Percentiles rank a stretch among this genome's conserved stretches.
phyloP scores from a whole-genome alignment of 495 filamentous ascomycete genomes.

The Neurospora pannonica region DNA sequence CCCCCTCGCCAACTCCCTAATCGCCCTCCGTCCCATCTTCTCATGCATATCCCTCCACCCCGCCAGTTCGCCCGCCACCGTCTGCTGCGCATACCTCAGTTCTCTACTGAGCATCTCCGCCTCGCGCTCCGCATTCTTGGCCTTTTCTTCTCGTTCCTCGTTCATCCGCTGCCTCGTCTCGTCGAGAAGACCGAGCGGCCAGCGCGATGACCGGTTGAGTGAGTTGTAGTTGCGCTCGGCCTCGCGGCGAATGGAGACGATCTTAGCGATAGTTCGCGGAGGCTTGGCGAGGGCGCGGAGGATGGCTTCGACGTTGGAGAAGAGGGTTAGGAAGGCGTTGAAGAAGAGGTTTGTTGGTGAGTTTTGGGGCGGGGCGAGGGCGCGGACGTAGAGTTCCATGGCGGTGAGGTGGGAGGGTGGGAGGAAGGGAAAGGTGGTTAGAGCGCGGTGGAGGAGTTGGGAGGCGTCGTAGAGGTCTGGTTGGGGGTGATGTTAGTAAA shows the following conservation, averaged over 20 bases:
- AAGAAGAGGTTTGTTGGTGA: slow-evolving; percentile 69
- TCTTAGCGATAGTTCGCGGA: slow-evolving; percentile 60
- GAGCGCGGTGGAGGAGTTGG: slow-evolving; percentile 43
- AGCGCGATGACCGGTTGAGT: slow-evolving; percentile 60
- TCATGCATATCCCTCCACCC: slow-evolving; percentile 88
- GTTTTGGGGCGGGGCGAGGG: slow-evolving; percentile 57
- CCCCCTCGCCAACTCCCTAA: slow-evolving; percentile 64
- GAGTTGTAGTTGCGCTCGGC: slow-evolving; percentile 68
- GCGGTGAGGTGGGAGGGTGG: slow-evolving; percentile 59
- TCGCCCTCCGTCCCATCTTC: slow-evolving; percentile 60
- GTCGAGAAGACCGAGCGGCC: slow-evolving; percentile 78
- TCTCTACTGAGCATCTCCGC: slow-evolving; percentile 61
- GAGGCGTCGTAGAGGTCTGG: slow-evolving; percentile 63
- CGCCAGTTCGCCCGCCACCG: slow-evolving; percentile 82
- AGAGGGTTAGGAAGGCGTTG: slow-evolving; percentile 61
- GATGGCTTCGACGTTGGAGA: slow-evolving; percentile 71
- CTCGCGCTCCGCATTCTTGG: slow-evolving; percentile 53
- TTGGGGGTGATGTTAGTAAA: slow-evolving; percentile 23
- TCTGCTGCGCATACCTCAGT: slow-evolving; percentile 83
- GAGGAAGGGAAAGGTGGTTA: slow-evolving; percentile 57
- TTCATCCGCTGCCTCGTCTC: slow-evolving; percentile 75
- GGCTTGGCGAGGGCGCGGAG: slow-evolving; percentile 75
- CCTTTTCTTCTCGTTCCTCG: slow-evolving; percentile 69
- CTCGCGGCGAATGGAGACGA: slow-evolving; percentile 52
- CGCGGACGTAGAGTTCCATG: slow-evolving; percentile 59